These are phyloP conservation scores for Candida yuanshanica DNA, from an alignment of 805 yeast genomes.

Conservation along the genomic window DNA sequence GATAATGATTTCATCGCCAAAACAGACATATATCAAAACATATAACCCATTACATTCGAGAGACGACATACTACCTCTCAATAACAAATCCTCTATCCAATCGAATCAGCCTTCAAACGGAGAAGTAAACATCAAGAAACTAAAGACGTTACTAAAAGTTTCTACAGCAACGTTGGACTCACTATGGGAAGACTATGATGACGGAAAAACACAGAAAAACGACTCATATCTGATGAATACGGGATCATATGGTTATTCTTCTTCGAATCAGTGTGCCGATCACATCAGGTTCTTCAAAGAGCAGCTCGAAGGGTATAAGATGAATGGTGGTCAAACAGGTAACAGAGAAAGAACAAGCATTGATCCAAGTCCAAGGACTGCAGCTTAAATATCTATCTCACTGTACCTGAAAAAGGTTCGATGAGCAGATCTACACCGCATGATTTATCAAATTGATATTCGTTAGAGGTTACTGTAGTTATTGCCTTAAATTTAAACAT, in stretches of 20 bases:
- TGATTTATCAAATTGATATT: no score
- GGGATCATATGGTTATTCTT: background rate
- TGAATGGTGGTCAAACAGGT: background rate
- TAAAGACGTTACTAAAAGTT: background rate
- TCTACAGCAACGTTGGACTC: background rate
- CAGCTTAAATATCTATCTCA: no score
- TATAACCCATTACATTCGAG: background rate
- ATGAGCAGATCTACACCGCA: no score
- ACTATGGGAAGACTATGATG: background rate
- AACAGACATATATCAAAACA: background rate
- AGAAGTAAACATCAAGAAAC: background rate
- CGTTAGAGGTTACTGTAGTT: no score
- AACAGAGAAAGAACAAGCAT: background rate
- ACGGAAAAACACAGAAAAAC: background rate
- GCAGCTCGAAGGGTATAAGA: background rate
- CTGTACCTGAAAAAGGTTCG: no score
- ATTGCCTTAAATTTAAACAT: no score
- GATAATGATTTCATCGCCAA: background rate
- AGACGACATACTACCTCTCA: background rate
- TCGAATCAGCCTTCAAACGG: background rate
- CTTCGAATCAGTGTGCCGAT: background rate
- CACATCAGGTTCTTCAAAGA: background rate
- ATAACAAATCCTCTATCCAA: background rate
- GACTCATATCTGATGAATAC: background rate
- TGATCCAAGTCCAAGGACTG: background rate